phyloP scores from a whole-genome alignment of 768 basidiomycete genomes.

The Lactifluus piperatus region DNA sequence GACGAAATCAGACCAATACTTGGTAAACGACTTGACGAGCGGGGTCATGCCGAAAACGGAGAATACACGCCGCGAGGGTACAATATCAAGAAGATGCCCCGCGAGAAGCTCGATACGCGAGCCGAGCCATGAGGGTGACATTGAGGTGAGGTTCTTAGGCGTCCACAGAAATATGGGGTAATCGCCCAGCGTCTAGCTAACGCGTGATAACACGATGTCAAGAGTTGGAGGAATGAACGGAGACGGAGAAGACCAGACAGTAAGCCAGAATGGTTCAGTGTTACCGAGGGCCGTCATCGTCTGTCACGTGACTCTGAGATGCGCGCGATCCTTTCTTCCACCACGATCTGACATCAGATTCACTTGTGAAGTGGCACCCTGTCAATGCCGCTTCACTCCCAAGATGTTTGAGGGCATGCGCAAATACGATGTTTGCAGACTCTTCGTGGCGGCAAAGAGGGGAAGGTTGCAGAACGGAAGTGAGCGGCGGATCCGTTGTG shows the following conservation, averaged over 20 bases:
- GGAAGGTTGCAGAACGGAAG: slow-evolving; percentile 35
- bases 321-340: slow-evolving; percentile 22
- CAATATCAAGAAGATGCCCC: slow-evolving; percentile 30
- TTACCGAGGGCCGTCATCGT: not conserved
- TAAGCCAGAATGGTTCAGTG: slow-evolving; percentile 39
- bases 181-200: slow-evolving; percentile 35
- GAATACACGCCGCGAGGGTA: slow-evolving; percentile 39
- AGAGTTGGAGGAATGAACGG: slow-evolving; percentile 26
- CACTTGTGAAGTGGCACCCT: slow-evolving; percentile 29
- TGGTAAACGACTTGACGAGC: slow-evolving; percentile 36
- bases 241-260: slow-evolving; percentile 35
- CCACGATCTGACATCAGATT: slow-evolving; percentile 27
- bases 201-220: slow-evolving; percentile 41
- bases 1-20: slow-evolving; percentile 36
- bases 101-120: slow-evolving; percentile 33
- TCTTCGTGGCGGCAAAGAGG: slow-evolving; percentile 36
- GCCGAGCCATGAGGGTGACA: slow-evolving; percentile 27
- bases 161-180: slow-evolving; percentile 49
- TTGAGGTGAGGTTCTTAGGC: slow-evolving; percentile 24
- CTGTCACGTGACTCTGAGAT: slow-evolving; percentile 18
- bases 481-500: slow-evolving; percentile 34
- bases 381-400: slow-evolving; percentile 32
- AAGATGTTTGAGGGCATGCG: slow-evolving; percentile 39
- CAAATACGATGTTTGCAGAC: slow-evolving; percentile 45
- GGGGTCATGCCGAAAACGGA: slow-evolving; percentile 40